These are phyloP conservation scores for Krasilnikovozyma curviuscula DNA, from an alignment of 768 basidiomycete species.

Conservation along the genomic window DNA sequence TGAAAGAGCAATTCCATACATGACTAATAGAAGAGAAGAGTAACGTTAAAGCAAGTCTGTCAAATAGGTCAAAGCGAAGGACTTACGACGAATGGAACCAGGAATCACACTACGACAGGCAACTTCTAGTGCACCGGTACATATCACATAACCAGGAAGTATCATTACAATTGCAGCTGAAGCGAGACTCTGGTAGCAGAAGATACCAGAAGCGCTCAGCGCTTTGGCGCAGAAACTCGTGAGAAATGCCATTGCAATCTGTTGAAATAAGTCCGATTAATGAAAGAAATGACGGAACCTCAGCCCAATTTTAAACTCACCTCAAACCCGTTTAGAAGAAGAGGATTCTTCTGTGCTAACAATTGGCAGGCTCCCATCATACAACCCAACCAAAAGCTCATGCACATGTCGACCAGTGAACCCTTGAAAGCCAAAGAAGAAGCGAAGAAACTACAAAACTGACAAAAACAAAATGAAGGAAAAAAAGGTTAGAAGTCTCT, in stretches of 20 bases:
- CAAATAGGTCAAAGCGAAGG: not conserved
- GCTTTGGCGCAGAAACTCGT: conserved; percentile 9
- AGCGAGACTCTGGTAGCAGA: conserved; percentile 8
- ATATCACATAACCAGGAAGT: conserved; percentile 4
- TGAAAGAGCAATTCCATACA: conserved; percentile 4
- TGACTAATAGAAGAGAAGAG: too few relatives aligned
- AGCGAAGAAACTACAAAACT: conserved; percentile 9
- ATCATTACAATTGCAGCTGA: conserved; percentile 9
- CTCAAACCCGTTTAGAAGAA: conserved; percentile 10
- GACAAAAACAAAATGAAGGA: not conserved
- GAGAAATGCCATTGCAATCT: conserved; percentile 13
- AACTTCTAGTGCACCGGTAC: conserved; percentile 1
- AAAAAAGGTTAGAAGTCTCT: not conserved
- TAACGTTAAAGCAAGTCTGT: too few relatives aligned
- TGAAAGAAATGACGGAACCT: not conserved
- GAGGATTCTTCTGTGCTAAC: conserved; percentile 4
- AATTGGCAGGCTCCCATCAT: conserved; percentile 10
- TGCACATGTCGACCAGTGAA: conserved; percentile 9
- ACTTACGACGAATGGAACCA: not conserved
- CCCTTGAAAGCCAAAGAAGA: conserved; percentile 6
- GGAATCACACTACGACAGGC: not conserved
- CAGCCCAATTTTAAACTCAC: not conserved
- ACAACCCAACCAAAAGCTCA: conserved; percentile 2
- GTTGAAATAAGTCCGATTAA: not conserved
- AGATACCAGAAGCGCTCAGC: conserved; percentile 1